Conservation (phyloP, 768 basidiomycete species). For the Lactarius akahatsu region DNA sequence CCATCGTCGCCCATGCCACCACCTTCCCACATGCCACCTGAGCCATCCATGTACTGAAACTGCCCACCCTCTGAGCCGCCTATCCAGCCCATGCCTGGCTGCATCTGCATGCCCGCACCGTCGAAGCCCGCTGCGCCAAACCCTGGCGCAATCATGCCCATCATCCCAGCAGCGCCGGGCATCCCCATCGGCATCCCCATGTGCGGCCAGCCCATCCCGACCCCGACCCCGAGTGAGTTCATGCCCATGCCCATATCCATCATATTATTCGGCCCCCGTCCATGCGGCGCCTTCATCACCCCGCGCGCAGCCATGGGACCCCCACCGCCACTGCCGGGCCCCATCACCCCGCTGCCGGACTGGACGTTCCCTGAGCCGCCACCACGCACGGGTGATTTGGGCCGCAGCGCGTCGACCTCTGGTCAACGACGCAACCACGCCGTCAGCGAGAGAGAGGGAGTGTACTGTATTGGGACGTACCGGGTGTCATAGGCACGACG, state of each 20-base stretch:
- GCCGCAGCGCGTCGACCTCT: slow-evolving; percentile 82
- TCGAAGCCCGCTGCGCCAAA: slow-evolving; percentile 6
- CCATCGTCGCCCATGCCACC: slow-evolving; percentile 42
- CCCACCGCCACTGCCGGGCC: slow-evolving; percentile 21
- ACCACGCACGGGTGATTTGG: slow-evolving; percentile 73
- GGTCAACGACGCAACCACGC: not conserved
- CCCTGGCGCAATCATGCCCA: slow-evolving; percentile 26
- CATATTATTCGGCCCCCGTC: slow-evolving; percentile 33
- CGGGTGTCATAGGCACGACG: slow-evolving; percentile 66
- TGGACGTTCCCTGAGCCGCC: slow-evolving; percentile 34
- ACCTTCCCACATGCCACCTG: slow-evolving; percentile 38
- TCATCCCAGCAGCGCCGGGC: slow-evolving; percentile 27
- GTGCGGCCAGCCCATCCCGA: slow-evolving; percentile 32
- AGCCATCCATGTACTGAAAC: slow-evolving; percentile 33
- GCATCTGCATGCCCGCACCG: slow-evolving; percentile 6
- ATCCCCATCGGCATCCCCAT: slow-evolving; percentile 30
- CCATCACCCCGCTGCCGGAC: slow-evolving; percentile 15
- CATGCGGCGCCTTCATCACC: slow-evolving; percentile 29
- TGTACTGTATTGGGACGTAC: slow-evolving; percentile 31
- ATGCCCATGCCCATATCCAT: slow-evolving; percentile 24
- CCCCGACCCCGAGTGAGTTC: slow-evolving; percentile 30
- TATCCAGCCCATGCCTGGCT: slow-evolving; percentile 39
- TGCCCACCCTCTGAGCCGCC: slow-evolving; percentile 1
- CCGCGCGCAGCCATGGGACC: slow-evolving; percentile 9
- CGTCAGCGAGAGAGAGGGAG: not conserved